phyloP scores from a whole-genome alignment of 2,329 filamentous ascomycete genomes.

The Albifimbria verrucaria region DNA sequence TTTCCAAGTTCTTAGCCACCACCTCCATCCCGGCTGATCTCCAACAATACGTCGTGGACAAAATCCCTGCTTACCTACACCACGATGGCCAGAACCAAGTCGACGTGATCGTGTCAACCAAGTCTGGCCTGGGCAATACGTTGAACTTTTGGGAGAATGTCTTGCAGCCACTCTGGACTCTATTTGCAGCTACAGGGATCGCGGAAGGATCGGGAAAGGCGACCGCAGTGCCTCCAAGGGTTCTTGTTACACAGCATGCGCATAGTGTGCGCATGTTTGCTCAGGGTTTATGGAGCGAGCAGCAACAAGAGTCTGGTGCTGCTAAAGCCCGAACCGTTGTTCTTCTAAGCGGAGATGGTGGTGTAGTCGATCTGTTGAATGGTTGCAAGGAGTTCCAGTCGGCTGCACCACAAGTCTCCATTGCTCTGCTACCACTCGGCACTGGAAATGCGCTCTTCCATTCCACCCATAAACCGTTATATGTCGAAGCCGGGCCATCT shows the following conservation, averaged over 20 bases:
- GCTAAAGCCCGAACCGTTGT: conserved; percentile 55
- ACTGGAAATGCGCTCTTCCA: conserved; percentile 65
- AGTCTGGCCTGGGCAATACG: conserved; percentile 61
- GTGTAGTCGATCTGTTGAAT: conserved; percentile 79
- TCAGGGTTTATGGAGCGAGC: conserved; percentile 27
- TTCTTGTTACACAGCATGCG: conserved; percentile 61
- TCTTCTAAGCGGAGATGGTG: conserved; percentile 84
- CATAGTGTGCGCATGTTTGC: conserved; percentile 65
- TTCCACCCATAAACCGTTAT: conserved; percentile 57
- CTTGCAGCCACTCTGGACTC: conserved; percentile 52
- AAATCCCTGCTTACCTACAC: conserved; percentile 35
- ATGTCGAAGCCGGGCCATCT: conserved; percentile 35
- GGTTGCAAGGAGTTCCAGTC: conserved; percentile 33
- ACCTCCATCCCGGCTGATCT: conserved; percentile 35
- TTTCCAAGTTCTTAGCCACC: conserved; percentile 24
- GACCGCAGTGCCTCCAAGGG: conserved; percentile 4
- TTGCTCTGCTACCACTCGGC: conserved; percentile 58
- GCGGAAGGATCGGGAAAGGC: conserved; percentile 18
- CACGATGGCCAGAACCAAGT: conserved; percentile 27
- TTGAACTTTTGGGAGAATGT: conserved; percentile 51
- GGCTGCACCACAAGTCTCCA: conserved; percentile 30
- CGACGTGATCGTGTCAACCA: conserved; percentile 66
- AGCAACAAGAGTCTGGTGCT: conserved; percentile 23
- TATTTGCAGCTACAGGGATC: conserved; percentile 23
- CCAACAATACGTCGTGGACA: conserved; percentile 29